phyloP scores from a whole-genome alignment of 2,329 filamentous ascomycete species.

The Xylariales sp. region DNA sequence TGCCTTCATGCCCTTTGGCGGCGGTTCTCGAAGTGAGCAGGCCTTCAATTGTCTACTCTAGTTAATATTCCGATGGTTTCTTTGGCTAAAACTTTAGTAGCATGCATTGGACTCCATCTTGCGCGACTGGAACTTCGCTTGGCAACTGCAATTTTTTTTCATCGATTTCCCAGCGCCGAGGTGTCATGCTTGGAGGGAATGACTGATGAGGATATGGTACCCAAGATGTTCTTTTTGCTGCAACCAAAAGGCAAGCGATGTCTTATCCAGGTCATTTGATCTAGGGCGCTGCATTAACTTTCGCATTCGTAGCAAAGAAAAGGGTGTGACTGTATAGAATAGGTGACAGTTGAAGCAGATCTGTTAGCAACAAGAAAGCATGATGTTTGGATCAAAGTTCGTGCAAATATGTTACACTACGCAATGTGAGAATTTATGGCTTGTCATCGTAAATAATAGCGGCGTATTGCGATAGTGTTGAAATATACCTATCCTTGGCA shows the following conservation, averaged over 20 bases:
- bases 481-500: too few species aligned
- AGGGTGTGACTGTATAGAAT: too few species aligned
- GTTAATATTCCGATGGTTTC: neutral
- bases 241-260: conserved; percentile 26
- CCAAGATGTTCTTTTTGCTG: conserved; percentile 27
- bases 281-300: too few species aligned
- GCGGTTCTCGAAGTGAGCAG: conserved; percentile 38
- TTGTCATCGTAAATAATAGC: too few species aligned
- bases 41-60: neutral
- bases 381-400: too few species aligned
- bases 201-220: conserved; percentile 30
- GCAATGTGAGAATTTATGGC: too few species aligned
- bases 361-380: too few species aligned
- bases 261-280: conserved; percentile 21
- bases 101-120: conserved; percentile 53
- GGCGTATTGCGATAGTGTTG: too few species aligned
- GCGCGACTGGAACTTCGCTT: conserved; percentile 52
- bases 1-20: conserved; percentile 48
- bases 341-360: too few species aligned
- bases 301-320: too few species aligned
- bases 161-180: conserved; percentile 32
- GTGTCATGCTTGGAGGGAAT: conserved; percentile 28
- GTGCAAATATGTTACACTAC: too few species aligned
- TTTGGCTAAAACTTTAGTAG: conserved; percentile 11
- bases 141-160: conserved; percentile 47